These are phyloP conservation scores for Tulasnella sp. DNA, from an alignment of 768 basidiomycete species.

Conservation along the genomic window DNA sequence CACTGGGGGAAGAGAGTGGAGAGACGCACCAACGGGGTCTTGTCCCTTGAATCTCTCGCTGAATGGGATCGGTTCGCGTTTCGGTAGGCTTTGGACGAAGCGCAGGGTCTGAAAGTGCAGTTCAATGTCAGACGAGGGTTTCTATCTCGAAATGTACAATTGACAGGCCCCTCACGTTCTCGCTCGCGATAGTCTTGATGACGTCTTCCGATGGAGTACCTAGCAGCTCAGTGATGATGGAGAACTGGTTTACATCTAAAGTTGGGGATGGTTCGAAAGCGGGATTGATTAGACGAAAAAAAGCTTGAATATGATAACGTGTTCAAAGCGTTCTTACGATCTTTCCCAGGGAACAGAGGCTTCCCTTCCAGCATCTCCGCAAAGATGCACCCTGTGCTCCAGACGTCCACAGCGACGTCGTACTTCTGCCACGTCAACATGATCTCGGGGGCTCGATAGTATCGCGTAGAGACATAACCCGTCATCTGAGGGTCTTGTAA, in stretches of 20 bases:
- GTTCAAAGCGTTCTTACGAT: constrained; percentile 54
- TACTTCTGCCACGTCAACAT: constrained; percentile 99
- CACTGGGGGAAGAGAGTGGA: constrained; percentile 3
- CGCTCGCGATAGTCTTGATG: constrained; percentile 95
- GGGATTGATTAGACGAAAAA: constrained; percentile 6
- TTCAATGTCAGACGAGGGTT: background rate
- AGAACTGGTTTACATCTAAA: constrained; percentile 97
- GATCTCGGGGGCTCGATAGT: constrained; percentile 98
- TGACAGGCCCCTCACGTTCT: constrained; percentile 57
- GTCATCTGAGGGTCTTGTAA: constrained; percentile 99
- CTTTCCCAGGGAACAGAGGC: constrained; percentile 97
- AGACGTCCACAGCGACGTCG: constrained; percentile 98
- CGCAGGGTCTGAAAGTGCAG: constrained; percentile 64
- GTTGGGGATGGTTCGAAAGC: constrained; percentile 1
- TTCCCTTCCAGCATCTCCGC: constrained; percentile 99
- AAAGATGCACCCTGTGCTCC: constrained; percentile 99
- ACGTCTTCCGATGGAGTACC: constrained; percentile 99
- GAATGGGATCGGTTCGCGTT: constrained; percentile 92
- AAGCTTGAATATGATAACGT: background rate
- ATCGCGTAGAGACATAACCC: constrained; percentile 96
- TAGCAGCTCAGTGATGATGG: constrained; percentile 95
- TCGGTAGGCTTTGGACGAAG: constrained; percentile 96
- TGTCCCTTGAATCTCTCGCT: constrained; percentile 81
- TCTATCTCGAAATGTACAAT: background rate
- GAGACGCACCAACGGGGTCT: constrained; percentile 41